phyloP scores from a whole-genome alignment of 2,329 filamentous ascomycete genomes.

The Colletotrichum magnum region DNA sequence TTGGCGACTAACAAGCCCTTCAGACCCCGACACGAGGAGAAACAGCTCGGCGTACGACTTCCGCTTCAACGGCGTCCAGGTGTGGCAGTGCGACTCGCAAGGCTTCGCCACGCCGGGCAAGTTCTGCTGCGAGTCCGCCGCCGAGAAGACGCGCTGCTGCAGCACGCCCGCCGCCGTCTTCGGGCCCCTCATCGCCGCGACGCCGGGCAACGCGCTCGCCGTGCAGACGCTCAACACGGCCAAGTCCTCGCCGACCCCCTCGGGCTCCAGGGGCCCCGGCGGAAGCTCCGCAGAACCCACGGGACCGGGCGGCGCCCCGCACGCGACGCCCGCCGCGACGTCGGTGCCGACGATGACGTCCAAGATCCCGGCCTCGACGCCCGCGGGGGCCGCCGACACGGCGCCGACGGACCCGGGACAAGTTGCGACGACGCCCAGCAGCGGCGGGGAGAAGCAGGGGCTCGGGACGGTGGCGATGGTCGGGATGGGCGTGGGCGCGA shows the following conservation, averaged over 20 bases:
- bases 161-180: constrained; percentile 30
- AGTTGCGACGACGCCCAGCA: not conserved
- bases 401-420: constrained; percentile 6
- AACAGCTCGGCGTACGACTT: constrained; percentile 32
- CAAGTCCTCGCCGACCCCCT: constrained; percentile 17
- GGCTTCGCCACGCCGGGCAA: constrained; percentile 32
- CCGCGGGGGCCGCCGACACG: not conserved
- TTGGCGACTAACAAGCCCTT: too few relatives aligned
- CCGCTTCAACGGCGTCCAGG: constrained; percentile 37
- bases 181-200: constrained; percentile 32
- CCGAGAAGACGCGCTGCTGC: constrained; percentile 38
- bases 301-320: not conserved
- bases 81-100: constrained; percentile 34
- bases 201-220: constrained; percentile 31
- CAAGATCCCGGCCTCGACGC: constrained; percentile 18
- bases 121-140: constrained; percentile 38
- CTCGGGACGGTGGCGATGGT: constrained; percentile 23
- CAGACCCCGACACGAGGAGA: constrained; percentile 34
- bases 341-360: constrained; percentile 9
- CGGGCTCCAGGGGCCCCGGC: not conserved
- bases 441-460: constrained; percentile 2
- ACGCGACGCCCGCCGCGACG: constrained; percentile 15
- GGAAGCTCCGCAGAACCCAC: not conserved
- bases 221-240: constrained; percentile 29
- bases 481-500: constrained; percentile 31